Conservation (phyloP, 345 rosid genomes). For the Lumnitzera racemosa region DNA sequence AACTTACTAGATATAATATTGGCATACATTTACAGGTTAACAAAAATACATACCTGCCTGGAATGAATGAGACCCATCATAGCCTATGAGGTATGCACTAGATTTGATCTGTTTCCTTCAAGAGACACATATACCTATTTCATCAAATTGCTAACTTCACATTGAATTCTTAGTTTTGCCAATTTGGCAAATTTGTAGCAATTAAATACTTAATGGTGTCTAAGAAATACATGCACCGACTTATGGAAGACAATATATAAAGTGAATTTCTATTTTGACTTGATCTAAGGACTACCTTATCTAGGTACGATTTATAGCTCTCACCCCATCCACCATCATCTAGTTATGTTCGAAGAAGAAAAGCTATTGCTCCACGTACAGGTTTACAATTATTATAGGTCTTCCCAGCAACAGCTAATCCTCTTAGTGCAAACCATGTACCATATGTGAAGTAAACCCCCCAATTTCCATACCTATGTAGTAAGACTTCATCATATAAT, state of each 20-base stretch:
- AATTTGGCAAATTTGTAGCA: no score
- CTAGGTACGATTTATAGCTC: slow-evolving; percentile 41
- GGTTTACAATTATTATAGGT: slow-evolving; percentile 23
- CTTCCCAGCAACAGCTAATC: slow-evolving; percentile 39
- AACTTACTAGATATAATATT: background rate
- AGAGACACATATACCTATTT: slow-evolving; percentile 33
- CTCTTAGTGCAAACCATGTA: slow-evolving; percentile 40
- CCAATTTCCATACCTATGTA: slow-evolving; percentile 47
- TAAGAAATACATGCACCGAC: no score
- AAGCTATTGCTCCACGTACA: slow-evolving; percentile 31
- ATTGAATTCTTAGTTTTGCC: no score
- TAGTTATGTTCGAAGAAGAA: slow-evolving; percentile 32
- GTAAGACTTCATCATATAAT: background rate
- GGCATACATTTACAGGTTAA: background rate
- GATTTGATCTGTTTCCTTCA: slow-evolving; percentile 37
- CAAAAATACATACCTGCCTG: slow-evolving; percentile 34
- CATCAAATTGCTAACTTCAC: background rate
- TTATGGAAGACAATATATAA: background rate
- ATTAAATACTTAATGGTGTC: no score
- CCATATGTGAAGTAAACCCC: slow-evolving; percentile 50
- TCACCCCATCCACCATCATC: slow-evolving; percentile 57
- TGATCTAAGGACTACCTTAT: slow-evolving; percentile 23
- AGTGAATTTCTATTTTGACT: background rate
- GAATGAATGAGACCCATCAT: slow-evolving; percentile 38
- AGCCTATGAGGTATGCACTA: slow-evolving; percentile 50